A percentile compares a stretch with the other conserved stretches of the same genome.
These are phyloP conservation scores for Pleurotus platypus DNA, from an alignment of 768 basidiomycete species.

Conservation along the genomic window DNA sequence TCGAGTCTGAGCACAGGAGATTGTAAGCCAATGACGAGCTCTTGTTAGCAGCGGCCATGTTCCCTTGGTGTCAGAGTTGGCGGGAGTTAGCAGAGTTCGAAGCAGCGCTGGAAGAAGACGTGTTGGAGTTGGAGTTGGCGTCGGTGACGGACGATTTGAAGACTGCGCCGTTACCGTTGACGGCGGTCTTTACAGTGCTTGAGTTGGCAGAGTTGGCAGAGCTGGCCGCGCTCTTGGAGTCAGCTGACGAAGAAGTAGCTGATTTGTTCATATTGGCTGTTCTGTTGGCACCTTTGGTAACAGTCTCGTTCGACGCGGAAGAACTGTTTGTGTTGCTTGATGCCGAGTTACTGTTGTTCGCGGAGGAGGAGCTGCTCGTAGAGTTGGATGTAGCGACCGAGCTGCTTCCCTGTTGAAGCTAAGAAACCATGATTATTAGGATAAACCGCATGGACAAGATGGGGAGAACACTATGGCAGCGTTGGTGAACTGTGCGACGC, in stretches of 20 bases:
- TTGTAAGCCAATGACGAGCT: too few relatives aligned
- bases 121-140: neutral
- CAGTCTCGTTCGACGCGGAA: neutral
- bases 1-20: too few relatives aligned
- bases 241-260: neutral
- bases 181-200: constrained; percentile 5
- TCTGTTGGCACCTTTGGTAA: constrained; percentile 1
- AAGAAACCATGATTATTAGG: too few relatives aligned
- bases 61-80: neutral
- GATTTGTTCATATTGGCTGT: neutral
- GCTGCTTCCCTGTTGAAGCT: constrained; percentile 6
- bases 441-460: too few relatives aligned
- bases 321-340: neutral
- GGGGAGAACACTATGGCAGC: constrained; percentile 18
- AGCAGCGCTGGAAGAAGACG: neutral
- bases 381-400: constrained; percentile 3
- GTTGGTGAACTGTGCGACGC: constrained; percentile 49
- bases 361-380: constrained; percentile 1
- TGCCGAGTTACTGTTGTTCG: neutral
- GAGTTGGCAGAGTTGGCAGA: neutral
- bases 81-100: neutral
- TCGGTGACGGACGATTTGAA: neutral
- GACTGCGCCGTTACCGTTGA: constrained; percentile 1
- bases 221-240: neutral
- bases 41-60: too few relatives aligned